Evolutionary conservation across 1,284 basidiomycete species (phyloP), one percentile per base, ranked within the genome.

Genomic region (Trametes pubescens): DNA sequence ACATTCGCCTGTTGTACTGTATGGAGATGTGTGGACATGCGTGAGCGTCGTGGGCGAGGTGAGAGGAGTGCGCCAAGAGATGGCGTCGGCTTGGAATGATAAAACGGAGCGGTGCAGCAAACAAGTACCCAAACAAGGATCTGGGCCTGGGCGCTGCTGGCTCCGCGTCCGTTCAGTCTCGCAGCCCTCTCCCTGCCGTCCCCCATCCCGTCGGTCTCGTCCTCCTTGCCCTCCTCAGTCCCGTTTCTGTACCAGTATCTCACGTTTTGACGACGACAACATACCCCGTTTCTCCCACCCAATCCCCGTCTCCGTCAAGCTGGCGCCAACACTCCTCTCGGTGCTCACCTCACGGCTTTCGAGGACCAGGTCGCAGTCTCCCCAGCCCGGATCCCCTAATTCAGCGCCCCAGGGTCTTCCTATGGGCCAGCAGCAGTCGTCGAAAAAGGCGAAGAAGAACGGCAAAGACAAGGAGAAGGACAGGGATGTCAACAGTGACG

Each of bases 241-340:
- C 49, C 48, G 49, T 53, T 61, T 58, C 51, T 68, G 67, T 69
- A 69, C 57, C 65, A 66, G 59, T 66, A 59, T 61, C 53, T 69
- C 67, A 65, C 65, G 62, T 59, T 66, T 46, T 66, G 49, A 63
- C 65, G 65, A 67, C 64, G 64, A 58, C 60, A 34, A 34, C 59
- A 65, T 63, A 67, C 64, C 63, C 65, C 55, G 26, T 54, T 48
- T 57, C 47, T 63, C 63, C 64, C 67, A 58, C 65, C 37, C 63
- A 59, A 63, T 51, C 69, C 65, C 60, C 60, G 65, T 59, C 72
- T 68, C 70, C 71, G 66, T 68, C 82, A 92, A 83, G 75, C 89
- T 93, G 91, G 91, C 91, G 80, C 90, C 90, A 61, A 88, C 90
- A 75, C 83, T 93, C 58, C 82, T 93, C 74, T 89, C 90, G 73